These are phyloP conservation scores for Microcos paniculata DNA, from an alignment of 345 rosid species.

Conservation along the genomic window DNA sequence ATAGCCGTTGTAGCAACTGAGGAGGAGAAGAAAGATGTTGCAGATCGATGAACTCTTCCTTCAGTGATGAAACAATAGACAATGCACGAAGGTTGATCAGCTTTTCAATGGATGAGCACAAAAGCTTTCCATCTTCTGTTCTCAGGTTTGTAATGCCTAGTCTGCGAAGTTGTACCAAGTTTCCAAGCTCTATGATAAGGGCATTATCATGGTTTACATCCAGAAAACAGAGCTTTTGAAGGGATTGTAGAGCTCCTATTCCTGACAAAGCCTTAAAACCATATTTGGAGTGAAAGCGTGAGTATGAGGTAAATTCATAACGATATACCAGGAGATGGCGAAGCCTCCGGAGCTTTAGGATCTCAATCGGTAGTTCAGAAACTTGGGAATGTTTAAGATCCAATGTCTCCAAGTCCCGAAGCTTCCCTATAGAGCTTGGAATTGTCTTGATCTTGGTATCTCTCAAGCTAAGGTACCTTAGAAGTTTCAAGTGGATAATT, in stretches of 20 bases:
- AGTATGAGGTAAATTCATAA: conserved; percentile 1
- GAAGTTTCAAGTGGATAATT: conserved; percentile 8
- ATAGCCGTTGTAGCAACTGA: conserved; percentile 6
- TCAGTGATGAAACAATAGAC: not conserved
- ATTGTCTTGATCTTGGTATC: conserved; percentile 21
- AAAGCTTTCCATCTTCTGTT: conserved; percentile 31
- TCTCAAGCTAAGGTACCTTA: conserved; percentile 32
- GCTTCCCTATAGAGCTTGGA: conserved; percentile 30
- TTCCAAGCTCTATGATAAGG: conserved; percentile 25
- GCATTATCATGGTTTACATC: conserved; percentile 8
- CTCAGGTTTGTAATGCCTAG: conserved; percentile 39
- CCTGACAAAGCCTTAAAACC: conserved; percentile 18
- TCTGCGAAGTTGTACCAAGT: conserved; percentile 34
- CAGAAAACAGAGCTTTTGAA: conserved; percentile 27
- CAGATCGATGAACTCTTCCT: conserved; percentile 14
- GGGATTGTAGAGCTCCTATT: conserved; percentile 17
- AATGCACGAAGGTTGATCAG: conserved; percentile 20
- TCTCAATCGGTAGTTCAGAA: conserved; percentile 6
- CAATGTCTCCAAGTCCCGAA: conserved; percentile 27
- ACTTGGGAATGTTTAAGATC: conserved; percentile 30
- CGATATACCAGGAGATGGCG: conserved; percentile 23
- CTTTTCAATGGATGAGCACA: conserved; percentile 33
- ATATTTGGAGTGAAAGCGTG: conserved; percentile 17
- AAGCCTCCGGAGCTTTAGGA: conserved; percentile 20
- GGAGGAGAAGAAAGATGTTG: conserved; percentile 14